These are phyloP conservation scores for Fusarium sublunatum DNA, from an alignment of 2,329 filamentous ascomycete genomes.

Conservation along the genomic window DNA sequence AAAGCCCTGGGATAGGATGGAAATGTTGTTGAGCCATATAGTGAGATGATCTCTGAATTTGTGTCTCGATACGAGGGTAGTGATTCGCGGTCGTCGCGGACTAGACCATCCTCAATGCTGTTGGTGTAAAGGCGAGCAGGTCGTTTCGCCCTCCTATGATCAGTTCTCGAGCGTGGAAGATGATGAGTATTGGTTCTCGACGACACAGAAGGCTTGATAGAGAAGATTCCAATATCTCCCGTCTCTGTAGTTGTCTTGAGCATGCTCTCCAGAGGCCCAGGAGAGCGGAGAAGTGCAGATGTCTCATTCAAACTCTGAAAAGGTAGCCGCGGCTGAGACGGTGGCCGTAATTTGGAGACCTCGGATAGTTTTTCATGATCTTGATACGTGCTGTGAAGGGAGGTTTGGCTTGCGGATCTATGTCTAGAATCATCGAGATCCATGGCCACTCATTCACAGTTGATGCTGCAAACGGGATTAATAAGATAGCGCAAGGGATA, in stretches of 20 bases:
- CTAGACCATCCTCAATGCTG: conserved; percentile 48
- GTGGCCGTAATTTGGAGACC: conserved; percentile 33
- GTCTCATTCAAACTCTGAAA: conserved; percentile 59
- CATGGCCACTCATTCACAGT: conserved; percentile 43
- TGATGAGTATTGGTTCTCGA: conserved; percentile 48
- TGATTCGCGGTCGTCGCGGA: conserved; percentile 56
- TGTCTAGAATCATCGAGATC: conserved; percentile 44
- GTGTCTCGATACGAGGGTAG: conserved; percentile 64
- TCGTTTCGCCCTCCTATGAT: conserved; percentile 47
- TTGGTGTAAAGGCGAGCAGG: conserved; percentile 47
- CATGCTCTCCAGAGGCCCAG: conserved; percentile 71
- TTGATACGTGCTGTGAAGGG: conserved; percentile 51
- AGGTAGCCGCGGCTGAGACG: conserved; percentile 51
- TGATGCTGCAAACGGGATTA: conserved; percentile 14
- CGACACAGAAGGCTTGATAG: conserved; percentile 55
- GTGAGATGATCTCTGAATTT: conserved; percentile 66
- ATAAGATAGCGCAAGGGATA: conserved; percentile 37
- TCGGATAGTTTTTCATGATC: conserved; percentile 41
- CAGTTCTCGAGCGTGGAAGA: conserved; percentile 46
- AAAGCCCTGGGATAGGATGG: conserved; percentile 57
- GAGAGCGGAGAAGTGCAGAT: conserved; percentile 57
- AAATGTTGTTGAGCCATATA: conserved; percentile 65
- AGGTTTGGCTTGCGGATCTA: conserved; percentile 56
- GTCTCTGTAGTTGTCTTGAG: conserved; percentile 74
- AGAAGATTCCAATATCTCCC: conserved; percentile 72